Evolutionary conservation across 1,139 yeast genomes (phyloP).

Genomic region (Geotrichum reessii): DNA sequence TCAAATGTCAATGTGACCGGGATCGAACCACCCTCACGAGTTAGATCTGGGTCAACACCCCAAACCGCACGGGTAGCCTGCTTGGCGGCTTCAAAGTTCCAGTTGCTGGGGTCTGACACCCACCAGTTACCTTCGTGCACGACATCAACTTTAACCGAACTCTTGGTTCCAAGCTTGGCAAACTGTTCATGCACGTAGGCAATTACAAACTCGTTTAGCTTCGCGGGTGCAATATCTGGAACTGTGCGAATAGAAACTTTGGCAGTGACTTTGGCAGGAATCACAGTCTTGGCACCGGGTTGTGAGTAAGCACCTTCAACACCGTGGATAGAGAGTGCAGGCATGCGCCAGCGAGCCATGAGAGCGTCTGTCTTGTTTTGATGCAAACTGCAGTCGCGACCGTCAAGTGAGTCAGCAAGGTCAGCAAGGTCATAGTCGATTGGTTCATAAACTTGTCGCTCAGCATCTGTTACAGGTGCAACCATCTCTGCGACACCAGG

Average conservation of each 20-base stretch:
- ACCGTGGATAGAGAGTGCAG: constrained; percentile 93
- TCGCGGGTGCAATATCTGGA: constrained; percentile 75
- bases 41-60: constrained; percentile 91
- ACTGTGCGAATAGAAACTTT: constrained; percentile 96
- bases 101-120: constrained; percentile 92
- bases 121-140: constrained; percentile 95
- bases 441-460: constrained; percentile 68
- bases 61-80: constrained; percentile 92
- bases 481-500: constrained; percentile 92
- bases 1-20: constrained; percentile 94
- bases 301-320: constrained; percentile 95
- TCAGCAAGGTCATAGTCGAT: constrained; percentile 83
- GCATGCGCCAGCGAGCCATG: constrained; percentile 98
- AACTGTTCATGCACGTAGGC: constrained; percentile 63
- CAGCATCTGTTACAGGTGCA: constrained; percentile 78
- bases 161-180: constrained; percentile 65
- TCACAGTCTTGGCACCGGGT: constrained; percentile 95
- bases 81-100: constrained; percentile 87
- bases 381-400: constrained; percentile 65
- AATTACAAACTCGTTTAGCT: constrained; percentile 69
- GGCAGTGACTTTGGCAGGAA: constrained; percentile 90
- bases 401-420: constrained; percentile 81
- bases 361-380: constrained; percentile 66
- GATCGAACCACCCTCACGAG: constrained; percentile 98
- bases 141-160: constrained; percentile 62